Evolutionary conservation across 495 filamentous ascomycete genomes (phyloP).

Genomic region (Amniculicola lignicola): DNA sequence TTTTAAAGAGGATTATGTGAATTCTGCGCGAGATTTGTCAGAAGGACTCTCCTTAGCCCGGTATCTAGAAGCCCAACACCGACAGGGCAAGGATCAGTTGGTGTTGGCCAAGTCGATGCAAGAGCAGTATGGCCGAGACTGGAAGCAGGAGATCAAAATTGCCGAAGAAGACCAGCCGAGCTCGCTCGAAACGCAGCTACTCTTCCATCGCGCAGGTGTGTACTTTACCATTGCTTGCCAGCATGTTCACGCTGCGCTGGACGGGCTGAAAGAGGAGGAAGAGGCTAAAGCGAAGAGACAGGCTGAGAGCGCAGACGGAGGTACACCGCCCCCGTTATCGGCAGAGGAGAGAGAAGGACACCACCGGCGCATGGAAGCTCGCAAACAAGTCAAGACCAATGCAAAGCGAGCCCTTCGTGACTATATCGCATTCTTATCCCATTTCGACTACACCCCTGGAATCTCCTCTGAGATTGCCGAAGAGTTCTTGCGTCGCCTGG

Average conservation of each 20-base stretch:
- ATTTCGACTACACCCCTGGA: conserved; percentile 74
- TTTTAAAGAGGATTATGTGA: conserved; percentile 70
- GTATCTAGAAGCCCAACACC: conserved; percentile 46
- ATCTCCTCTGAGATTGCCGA: conserved; percentile 60
- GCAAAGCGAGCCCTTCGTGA: conserved; percentile 72
- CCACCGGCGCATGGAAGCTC: conserved; percentile 52
- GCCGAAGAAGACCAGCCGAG: conserved; percentile 68
- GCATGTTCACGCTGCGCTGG: conserved; percentile 56
- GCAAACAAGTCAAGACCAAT: conserved; percentile 63
- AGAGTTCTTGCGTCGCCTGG: conserved; percentile 64
- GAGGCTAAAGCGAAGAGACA: conserved; percentile 29
- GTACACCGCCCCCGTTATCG: conserved; percentile 32
- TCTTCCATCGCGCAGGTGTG: conserved; percentile 73
- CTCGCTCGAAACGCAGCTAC: conserved; percentile 67
- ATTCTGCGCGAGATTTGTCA: conserved; percentile 65
- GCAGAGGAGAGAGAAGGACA: conserved; percentile 39
- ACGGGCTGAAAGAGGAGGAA: conserved; percentile 40
- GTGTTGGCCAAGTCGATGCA: conserved; percentile 46
- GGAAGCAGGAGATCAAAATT: conserved; percentile 52
- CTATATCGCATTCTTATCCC: conserved; percentile 63
- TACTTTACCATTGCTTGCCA: conserved; percentile 68
- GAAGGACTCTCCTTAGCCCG: conserved; percentile 59
- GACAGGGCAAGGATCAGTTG: conserved; percentile 47
- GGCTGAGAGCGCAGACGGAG: conserved; percentile 26
- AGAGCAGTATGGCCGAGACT: conserved; percentile 47